Evolutionary conservation across 495 filamentous ascomycete genomes (phyloP).

Genomic region (Tuber aestivum): DNA sequence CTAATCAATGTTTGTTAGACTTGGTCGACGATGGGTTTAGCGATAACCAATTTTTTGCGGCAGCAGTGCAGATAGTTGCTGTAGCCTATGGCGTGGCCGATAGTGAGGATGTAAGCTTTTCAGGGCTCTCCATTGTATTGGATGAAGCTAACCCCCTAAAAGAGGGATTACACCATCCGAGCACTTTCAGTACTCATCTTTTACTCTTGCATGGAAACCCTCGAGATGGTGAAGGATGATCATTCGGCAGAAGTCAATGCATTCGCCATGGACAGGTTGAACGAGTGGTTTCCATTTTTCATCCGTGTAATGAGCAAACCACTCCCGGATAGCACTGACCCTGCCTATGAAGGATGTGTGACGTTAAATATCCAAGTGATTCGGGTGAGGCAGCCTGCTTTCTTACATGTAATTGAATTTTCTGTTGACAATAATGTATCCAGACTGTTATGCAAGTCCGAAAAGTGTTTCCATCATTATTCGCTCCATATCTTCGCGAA

Average conservation of each 20-base stretch:
- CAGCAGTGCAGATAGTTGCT: conserved; percentile 75
- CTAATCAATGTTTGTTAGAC: conserved; percentile 55
- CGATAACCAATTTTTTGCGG: conserved; percentile 87
- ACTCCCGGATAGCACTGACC: conserved; percentile 54
- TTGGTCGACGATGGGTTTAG: conserved; percentile 87
- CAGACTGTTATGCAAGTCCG: conserved; percentile 87
- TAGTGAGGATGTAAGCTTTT: conserved; percentile 50
- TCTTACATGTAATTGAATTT: neutral
- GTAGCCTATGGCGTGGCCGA: conserved; percentile 75
- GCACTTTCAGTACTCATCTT: conserved; percentile 84
- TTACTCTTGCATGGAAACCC: conserved; percentile 80
- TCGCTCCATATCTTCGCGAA: conserved; percentile 67
- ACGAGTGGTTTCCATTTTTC: conserved; percentile 83
- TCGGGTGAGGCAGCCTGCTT: conserved; percentile 51
- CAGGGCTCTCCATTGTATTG: neutral
- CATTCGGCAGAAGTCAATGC: conserved; percentile 74
- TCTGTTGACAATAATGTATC: conserved; percentile 14
- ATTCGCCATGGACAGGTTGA: conserved; percentile 80
- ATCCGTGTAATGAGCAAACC: conserved; percentile 50
- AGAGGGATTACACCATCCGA: conserved; percentile 64
- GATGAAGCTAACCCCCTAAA: conserved; percentile 1
- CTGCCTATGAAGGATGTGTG: conserved; percentile 51
- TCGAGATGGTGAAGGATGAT: conserved; percentile 92
- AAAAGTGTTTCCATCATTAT: conserved; percentile 69
- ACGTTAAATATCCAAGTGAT: conserved; percentile 83